phyloP scores from a whole-genome alignment of 441 rosid genomes.

The Gossypium gossypioides region DNA sequence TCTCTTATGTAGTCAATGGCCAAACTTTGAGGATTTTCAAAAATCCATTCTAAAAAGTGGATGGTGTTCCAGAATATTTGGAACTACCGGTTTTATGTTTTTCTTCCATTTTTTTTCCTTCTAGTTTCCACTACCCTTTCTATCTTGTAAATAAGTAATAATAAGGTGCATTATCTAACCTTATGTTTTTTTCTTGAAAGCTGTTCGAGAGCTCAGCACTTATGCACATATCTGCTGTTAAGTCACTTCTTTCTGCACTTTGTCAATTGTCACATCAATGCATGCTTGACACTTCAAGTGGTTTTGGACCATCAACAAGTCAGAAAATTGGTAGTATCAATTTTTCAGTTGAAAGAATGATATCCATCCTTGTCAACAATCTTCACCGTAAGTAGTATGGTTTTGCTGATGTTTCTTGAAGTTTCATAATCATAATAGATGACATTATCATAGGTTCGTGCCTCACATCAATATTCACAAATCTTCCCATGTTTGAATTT shows the following conservation, averaged over 20 bases:
- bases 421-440: slow-evolving; percentile 3
- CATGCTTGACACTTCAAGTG: slow-evolving; percentile 60
- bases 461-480: background rate
- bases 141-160: background rate
- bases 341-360: slow-evolving; percentile 93
- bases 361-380: slow-evolving; percentile 86
- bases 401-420: slow-evolving; percentile 16
- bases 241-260: slow-evolving; percentile 89
- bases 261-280: slow-evolving; percentile 78
- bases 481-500: slow-evolving; percentile 3
- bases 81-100: background rate
- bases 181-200: slow-evolving; percentile 39
- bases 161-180: slow-evolving; percentile 29
- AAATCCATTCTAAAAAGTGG: background rate
- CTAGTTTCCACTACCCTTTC: background rate
- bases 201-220: slow-evolving; percentile 96
- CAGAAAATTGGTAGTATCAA: slow-evolving; percentile 76
- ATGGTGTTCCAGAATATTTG: background rate
- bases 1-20: background rate
- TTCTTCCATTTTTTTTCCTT: background rate
- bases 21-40: background rate
- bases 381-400: slow-evolving; percentile 73
- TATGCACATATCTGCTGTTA: slow-evolving; percentile 93
- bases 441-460: background rate
- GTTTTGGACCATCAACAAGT: slow-evolving; percentile 65